Evolutionary conservation across 805 yeast species (phyloP), one percentile per base, ranked within the genome.

Genomic region (Yueomyces sp.): DNA sequence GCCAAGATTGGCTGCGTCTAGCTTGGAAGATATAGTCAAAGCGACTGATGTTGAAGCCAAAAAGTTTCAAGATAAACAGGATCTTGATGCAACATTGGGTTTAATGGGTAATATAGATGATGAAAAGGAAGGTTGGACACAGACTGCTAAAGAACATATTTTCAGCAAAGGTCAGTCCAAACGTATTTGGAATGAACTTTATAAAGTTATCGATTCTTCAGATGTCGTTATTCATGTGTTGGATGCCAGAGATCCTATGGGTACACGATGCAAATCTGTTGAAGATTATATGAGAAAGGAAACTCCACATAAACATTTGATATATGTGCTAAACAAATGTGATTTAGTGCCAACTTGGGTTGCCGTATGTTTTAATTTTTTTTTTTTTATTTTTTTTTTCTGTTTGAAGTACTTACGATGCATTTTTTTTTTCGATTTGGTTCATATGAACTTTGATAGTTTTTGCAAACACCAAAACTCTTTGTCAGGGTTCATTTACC

Each of bases 341-440:
- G 98, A 90, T 72, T 77, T 90, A 58, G 96, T 90, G 42, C 98
- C 98, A 50, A 90, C 96, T 40, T 90, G 97, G 96, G 96, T 86
- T 58, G 96, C 97, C 57, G 97, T 88, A 86, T 76, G 97, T 87
- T 45, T 47, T 34, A 44, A 39, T 43, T 43, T 39, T 47, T 44
- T 45, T 39, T 40, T 40, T 41, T 45, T 43, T 39, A 31, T 40
- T 36, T 34, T 34, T 34, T 11, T 34, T 34, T 8, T 31, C 11
- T 31, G 19, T 19, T 19, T 19, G 19, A 19, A 19, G 19, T 19
- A 19, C 19, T 19, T 19, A 19, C 19, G 19, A 19, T 19, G 19
- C 19, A 19, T 19, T 19, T 19, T 19, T 19, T 19, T 19, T 19
- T 19, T 19, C 19, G 19, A 19, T 19, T 19, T 19, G 19, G 19